Evolutionary conservation across 108 stramenopile genomes (phyloP).

Genomic region (Skeletonema grethae): DNA sequence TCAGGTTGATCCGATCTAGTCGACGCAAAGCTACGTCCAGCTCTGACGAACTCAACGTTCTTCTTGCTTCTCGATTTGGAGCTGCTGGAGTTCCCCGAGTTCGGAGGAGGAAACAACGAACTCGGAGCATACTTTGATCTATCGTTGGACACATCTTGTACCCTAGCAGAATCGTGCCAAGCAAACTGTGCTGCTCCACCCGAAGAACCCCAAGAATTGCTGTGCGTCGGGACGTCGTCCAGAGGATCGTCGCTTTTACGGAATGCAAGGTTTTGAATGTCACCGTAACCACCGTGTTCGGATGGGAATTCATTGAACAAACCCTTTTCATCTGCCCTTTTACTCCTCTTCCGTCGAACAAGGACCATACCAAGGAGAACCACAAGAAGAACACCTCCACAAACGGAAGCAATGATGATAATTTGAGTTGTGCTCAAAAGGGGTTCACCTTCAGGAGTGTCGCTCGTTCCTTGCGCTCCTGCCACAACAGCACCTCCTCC

Average conservation of each 20-base stretch:
- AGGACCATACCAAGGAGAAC: slow-evolving; percentile 1
- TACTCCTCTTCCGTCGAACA: not conserved
- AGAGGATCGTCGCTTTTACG: not conserved
- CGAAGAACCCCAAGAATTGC: not conserved
- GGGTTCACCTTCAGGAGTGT: not conserved
- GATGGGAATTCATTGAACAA: not conserved
- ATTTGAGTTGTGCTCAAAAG: slow-evolving; percentile 3
- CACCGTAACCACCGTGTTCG: slow-evolving; percentile 7
- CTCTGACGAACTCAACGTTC: slow-evolving; percentile 4
- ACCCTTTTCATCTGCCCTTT: not conserved
- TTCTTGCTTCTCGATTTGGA: not conserved
- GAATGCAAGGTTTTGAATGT: not conserved
- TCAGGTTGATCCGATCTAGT: not conserved
- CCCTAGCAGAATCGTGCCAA: not conserved
- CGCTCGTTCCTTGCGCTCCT: not conserved
- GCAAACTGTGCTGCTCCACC: not conserved
- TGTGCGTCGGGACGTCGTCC: not conserved
- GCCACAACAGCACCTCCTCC: not conserved
- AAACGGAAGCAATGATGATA: not conserved
- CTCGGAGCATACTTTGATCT: not conserved
- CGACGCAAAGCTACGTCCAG: not conserved
- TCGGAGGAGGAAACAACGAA: not conserved
- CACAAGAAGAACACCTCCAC: not conserved
- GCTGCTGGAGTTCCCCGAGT: not conserved
- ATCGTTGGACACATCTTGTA: not conserved